Conservation (phyloP, 2,329 filamentous ascomycete genomes). For the Fusarium piperis region DNA sequence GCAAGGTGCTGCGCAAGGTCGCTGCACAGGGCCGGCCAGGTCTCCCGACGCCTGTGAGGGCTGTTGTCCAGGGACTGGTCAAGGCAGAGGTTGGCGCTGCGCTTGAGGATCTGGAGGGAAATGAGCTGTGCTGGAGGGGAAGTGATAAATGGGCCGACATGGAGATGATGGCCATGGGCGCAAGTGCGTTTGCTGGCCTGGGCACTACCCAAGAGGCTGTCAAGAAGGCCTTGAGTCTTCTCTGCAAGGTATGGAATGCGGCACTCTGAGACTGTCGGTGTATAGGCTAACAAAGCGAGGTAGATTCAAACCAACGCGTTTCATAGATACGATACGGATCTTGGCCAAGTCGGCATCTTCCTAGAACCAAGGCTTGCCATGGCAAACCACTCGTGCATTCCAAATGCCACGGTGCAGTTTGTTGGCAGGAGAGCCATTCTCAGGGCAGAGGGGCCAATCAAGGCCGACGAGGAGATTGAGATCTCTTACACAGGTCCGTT, state of each 20-base stretch:
- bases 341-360: slow-evolving; percentile 64
- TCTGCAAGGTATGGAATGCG: slow-evolving; percentile 62
- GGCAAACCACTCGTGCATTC: slow-evolving; percentile 70
- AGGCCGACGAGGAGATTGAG: slow-evolving; percentile 64
- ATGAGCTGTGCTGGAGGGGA: slow-evolving; percentile 53
- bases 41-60: slow-evolving; percentile 65
- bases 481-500: slow-evolving; percentile 69
- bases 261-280: too few relatives aligned
- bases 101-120: slow-evolving; percentile 56
- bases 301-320: slow-evolving; percentile 72
- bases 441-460: slow-evolving; percentile 60
- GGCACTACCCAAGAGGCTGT: slow-evolving; percentile 50
- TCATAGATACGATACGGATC: slow-evolving; percentile 63
- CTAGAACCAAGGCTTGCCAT: slow-evolving; percentile 66
- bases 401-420: slow-evolving; percentile 68
- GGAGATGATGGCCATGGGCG: slow-evolving; percentile 57
- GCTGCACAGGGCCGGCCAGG: slow-evolving; percentile 37
- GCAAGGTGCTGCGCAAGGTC: slow-evolving; percentile 54
- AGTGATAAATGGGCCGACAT: slow-evolving; percentile 58
- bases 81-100: slow-evolving; percentile 47
- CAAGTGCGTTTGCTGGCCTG: slow-evolving; percentile 54
- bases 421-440: slow-evolving; percentile 61
- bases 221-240: slow-evolving; percentile 54
- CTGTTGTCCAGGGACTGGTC: slow-evolving; percentile 62
- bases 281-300: neutral